These are phyloP conservation scores for Lunasporangiospora selenospora DNA, from an alignment of 192 early-diverging fungal species.

Conservation along the genomic window DNA sequence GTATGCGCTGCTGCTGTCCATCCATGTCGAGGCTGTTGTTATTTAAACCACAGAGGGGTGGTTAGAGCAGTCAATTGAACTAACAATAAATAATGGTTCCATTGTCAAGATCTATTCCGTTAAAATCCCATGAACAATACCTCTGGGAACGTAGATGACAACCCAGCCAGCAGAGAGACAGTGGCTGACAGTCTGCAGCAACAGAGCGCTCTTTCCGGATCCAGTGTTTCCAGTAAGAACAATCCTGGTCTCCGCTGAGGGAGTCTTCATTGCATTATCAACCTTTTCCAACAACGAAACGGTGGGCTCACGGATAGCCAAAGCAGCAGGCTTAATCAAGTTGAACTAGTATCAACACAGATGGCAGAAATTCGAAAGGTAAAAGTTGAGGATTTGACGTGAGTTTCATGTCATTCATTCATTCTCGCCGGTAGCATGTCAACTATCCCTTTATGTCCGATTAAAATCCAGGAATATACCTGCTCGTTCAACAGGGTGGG, in stretches of 20 bases:
- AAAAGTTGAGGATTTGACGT: too few relatives aligned
- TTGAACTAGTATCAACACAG: constrained; percentile 45
- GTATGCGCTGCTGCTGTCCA: constrained; percentile 54
- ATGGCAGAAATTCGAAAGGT: too few relatives aligned
- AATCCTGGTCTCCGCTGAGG: constrained; percentile 44
- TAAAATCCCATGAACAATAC: constrained; percentile 24
- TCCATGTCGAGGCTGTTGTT: constrained; percentile 48
- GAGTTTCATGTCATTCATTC: too few relatives aligned
- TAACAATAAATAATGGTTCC: background rate
- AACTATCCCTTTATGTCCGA: too few relatives aligned
- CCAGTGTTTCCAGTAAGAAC: constrained; percentile 53
- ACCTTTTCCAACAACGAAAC: constrained; percentile 46
- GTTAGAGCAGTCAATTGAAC: constrained; percentile 1
- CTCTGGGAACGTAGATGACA: constrained; percentile 59
- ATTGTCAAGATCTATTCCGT: background rate
- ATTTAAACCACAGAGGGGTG: background rate
- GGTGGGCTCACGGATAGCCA: constrained; percentile 50
- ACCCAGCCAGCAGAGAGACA: constrained; percentile 54
- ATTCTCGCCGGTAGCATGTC: too few relatives aligned
- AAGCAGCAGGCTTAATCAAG: constrained; percentile 48
- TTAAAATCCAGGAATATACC: too few relatives aligned
- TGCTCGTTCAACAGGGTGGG: constrained; percentile 42
- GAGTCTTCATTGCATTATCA: constrained; percentile 33
- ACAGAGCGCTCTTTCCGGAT: constrained; percentile 55
- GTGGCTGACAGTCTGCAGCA: constrained; percentile 57